A percentile compares a stretch with the other conserved stretches of the same genome.
Conservation (phyloP, 768 basidiomycete genomes). For the Flagelloscypha sp. region DNA sequence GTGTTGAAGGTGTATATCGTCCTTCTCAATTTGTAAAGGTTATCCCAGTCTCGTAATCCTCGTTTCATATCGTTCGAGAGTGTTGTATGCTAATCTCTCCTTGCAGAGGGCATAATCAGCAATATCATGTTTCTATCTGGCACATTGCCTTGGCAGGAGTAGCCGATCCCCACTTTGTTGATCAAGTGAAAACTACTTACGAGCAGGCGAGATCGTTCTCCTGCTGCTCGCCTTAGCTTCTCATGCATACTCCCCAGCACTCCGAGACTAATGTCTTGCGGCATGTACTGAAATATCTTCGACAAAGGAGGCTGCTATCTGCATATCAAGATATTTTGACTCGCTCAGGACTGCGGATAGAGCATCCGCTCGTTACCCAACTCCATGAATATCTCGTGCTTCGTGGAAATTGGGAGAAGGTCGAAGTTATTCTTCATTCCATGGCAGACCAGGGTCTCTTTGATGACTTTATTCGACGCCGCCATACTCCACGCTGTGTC, state of each 20-base stretch:
- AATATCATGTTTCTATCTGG: conserved; percentile 79
- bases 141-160: conserved; percentile 58
- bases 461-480: conserved; percentile 41
- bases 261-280: conserved; percentile 58
- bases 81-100: conserved; percentile 1
- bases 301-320: conserved; percentile 62
- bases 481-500: conserved; percentile 41
- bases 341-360: conserved; percentile 47
- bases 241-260: conserved; percentile 32
- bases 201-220: conserved; percentile 46
- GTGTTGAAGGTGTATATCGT: conserved; percentile 46
- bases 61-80: background rate
- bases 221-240: background rate
- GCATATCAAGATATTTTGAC: conserved; percentile 54
- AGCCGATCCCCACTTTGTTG: conserved; percentile 46
- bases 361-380: conserved; percentile 63
- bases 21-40: conserved; percentile 69
- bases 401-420: conserved; percentile 51
- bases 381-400: conserved; percentile 60
- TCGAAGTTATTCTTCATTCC: conserved; percentile 44
- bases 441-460: conserved; percentile 55
- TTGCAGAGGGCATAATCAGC: conserved; percentile 57
- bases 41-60: conserved; percentile 60
- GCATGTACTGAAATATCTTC: conserved; percentile 68
- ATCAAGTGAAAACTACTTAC: conserved; percentile 40